Percentiles rank a stretch among this genome's conserved stretches.
phyloP scores from a whole-genome alignment of 2,329 filamentous ascomycete species.

The Fusarium longipes region DNA sequence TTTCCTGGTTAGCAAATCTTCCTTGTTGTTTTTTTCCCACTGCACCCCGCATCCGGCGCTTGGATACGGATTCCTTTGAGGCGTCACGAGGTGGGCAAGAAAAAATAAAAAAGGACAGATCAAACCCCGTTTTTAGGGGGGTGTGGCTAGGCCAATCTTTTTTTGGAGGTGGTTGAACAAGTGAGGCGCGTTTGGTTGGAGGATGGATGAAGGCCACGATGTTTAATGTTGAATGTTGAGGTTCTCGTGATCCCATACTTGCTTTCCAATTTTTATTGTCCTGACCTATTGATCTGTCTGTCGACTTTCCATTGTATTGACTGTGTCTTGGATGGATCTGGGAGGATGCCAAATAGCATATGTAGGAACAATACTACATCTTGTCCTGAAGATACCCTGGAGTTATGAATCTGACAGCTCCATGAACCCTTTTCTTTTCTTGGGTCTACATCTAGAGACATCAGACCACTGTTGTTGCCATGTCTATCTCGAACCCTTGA shows the following conservation, averaged over 20 bases:
- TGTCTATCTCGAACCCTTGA: not conserved
- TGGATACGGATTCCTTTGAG: slow-evolving; percentile 38
- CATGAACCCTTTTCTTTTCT: not conserved
- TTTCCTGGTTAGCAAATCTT: slow-evolving; percentile 44
- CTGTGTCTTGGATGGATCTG: not conserved
- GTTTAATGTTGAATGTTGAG: slow-evolving; percentile 14
- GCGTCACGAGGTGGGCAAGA: slow-evolving; percentile 45
- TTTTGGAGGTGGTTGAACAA: slow-evolving; percentile 2
- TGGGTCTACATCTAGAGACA: not conserved
- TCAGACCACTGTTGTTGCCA: slow-evolving; percentile 1
- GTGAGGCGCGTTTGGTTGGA: slow-evolving; percentile 20
- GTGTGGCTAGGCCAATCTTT: slow-evolving; percentile 23
- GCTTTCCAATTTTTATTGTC: not conserved
- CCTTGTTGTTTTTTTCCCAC: slow-evolving; percentile 23
- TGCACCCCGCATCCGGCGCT: slow-evolving; percentile 47
- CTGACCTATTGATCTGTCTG: slow-evolving; percentile 1
- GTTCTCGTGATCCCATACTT: slow-evolving; percentile 11
- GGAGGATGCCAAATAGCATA: not conserved
- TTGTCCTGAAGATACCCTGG: not conserved
- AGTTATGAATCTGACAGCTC: not conserved
- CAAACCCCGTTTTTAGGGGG: slow-evolving; percentile 20
- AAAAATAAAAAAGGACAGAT: slow-evolving; percentile 40
- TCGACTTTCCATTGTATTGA: not conserved
- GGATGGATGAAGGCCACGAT: slow-evolving; percentile 24
- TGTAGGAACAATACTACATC: not conserved